Evolutionary conservation across 176 grass and related monocot genomes (phyloP), one percentile per base, ranked within the genome.

Genomic region (Raddia guianensis): DNA sequence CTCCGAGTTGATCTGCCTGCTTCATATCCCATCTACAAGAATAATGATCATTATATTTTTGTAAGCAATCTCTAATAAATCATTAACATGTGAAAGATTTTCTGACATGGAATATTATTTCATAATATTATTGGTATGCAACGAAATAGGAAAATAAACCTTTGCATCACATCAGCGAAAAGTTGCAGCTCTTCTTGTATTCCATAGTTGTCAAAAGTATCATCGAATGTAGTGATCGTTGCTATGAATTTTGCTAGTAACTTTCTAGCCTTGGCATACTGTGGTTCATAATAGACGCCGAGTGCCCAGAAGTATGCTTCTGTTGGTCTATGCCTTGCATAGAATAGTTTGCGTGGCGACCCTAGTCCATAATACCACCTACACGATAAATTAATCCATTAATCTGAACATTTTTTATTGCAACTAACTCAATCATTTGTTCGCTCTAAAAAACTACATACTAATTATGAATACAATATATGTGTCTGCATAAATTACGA

Each of bases 201-300:
- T 12, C 84, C 70, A 43, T 81, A 75, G 16, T 68, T 74, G 47
- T 81, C 84, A 70, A 74, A 81, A 16, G 77, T 81, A 8, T 86
- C 84, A 60, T 81, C 84, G 45, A 74, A 75, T 34, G 64, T 46
- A 19, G 68, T 57, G 34, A 15, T 79, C 2, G 78, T 16, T 11
- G 34, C 64, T 44, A 69, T 57, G 16, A 81, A 74, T 7, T 86
- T 86, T 0, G 84, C 61, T 1, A 74, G 32, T 27, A 86, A 27
- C 69, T 59, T 56, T 35, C 84, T 72, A 10, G 70, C 49, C 68
- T 79, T 79, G 9, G 61, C 70, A 42, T 67, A 75, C 6, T 75
- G 46, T 19, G 84, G 77, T 19, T 86, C 77, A 44, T 86, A 75
- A 20, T 68, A 78, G 13, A 86, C 70, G 15, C 69, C 84, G 12